These are phyloP conservation scores for Madurella mycetomatis DNA, from an alignment of 2,329 filamentous ascomycete species.

Conservation along the genomic window DNA sequence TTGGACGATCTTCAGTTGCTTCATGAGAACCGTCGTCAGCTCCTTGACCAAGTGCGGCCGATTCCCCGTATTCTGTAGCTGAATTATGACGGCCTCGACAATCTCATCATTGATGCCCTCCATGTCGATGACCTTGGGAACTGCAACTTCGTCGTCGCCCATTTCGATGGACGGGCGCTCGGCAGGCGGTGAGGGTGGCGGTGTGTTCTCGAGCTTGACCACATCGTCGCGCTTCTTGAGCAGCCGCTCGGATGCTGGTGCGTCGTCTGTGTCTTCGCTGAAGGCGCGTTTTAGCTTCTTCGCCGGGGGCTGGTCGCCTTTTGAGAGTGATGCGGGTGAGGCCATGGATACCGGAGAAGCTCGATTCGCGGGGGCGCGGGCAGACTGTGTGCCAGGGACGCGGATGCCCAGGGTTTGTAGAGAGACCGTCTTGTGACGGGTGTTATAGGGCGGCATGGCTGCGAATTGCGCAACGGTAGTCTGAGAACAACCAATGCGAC, in stretches of 20 bases:
- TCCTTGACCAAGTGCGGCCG: constrained; percentile 93
- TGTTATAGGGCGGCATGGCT: constrained; percentile 81
- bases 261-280: constrained; percentile 37
- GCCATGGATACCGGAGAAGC: constrained; percentile 32
- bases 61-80: constrained; percentile 85
- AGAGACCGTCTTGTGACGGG: constrained; percentile 90
- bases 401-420: constrained; percentile 90
- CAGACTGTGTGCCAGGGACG: constrained; percentile 63
- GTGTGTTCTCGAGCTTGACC: constrained; percentile 63
- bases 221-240: constrained; percentile 30
- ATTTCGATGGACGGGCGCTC: constrained; percentile 39
- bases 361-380: constrained; percentile 50
- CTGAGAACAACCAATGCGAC: constrained; percentile 5
- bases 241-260: constrained; percentile 28
- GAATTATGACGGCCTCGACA: constrained; percentile 82
- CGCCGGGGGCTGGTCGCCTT: constrained; percentile 38
- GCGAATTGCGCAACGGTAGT: constrained; percentile 2
- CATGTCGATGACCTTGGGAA: constrained; percentile 61
- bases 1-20: constrained; percentile 76
- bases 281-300: constrained; percentile 81
- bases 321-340: constrained; percentile 29
- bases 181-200: constrained; percentile 66
- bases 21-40: constrained; percentile 73
- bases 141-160: constrained; percentile 31
- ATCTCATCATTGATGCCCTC: constrained; percentile 91